Evolutionary conservation across 768 basidiomycete genomes (phyloP), one percentile per base, ranked within the genome.

Genomic region (Lentinula boryana): DNA sequence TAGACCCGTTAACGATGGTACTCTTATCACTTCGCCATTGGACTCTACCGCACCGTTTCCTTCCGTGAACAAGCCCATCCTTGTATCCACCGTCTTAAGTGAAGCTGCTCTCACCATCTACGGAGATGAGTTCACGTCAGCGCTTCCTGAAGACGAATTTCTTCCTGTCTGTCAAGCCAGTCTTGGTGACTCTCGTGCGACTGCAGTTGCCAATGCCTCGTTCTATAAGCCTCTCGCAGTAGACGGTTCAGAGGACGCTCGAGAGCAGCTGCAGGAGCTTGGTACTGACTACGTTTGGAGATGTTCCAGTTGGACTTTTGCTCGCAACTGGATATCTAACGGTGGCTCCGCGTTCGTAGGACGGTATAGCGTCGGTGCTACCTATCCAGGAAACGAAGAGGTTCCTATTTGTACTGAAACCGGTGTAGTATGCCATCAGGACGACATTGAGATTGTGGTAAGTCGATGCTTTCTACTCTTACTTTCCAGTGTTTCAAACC

Each of bases 391-490:
- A 44, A 92, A 91, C 72, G 76, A 76, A 43, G 75, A 60, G 1
- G 74, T 83, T 50, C 66, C 82, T 0, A 84, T 79, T 68, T 92
- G 90, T 72, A 78, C 76, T 5, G 69, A 78, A 64, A 38, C 75
- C 33, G 86, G 84, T 38, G 71, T 74, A 35, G 85, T 91, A 41
- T 92, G 90, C 72, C 90, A 91, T 70, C 81, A 91, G 69, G 91
- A 92, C 69, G 91, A 93, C 67, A 92, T 93, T 62, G 74, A 86
- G 75, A 85, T 89, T 68, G 81, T 92, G 62, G 87, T 87, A 73
- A 61, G 86, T 80, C n/a, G 7, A 43, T 33, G 27, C 38, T 44
- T 59, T 27, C 27, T 33, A 56, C 43, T 58, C 27, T 52, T 49
- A 18, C 58, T 48, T 5, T 54, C 46, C 33, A 35, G 44, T 48